Conservation (phyloP, 2,329 filamentous ascomycete genomes). For the Colletotrichum sp. region DNA sequence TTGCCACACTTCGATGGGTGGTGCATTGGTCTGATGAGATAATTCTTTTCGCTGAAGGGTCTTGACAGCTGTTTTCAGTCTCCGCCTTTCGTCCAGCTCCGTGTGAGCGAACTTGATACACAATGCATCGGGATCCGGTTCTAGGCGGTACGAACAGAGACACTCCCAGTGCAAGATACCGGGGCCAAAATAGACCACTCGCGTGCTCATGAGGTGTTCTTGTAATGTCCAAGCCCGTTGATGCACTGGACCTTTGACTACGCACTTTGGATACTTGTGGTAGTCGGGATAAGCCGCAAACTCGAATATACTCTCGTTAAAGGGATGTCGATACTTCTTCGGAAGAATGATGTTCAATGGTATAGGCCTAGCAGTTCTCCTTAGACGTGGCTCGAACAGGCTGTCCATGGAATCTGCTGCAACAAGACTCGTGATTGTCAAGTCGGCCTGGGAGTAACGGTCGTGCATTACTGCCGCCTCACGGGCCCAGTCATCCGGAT, state of each 20-base stretch:
- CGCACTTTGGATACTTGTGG: no score
- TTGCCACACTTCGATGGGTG: neutral
- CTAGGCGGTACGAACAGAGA: neutral
- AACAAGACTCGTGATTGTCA: neutral
- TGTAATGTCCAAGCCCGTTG: neutral
- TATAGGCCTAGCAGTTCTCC: neutral
- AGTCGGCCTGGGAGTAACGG: neutral
- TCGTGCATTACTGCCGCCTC: neutral
- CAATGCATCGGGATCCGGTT: neutral
- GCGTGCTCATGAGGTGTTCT: neutral
- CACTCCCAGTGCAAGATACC: neutral
- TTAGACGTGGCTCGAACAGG: neutral
- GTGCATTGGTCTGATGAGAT: rapidly evolving
- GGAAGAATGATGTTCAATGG: neutral
- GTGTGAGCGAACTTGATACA: no score
- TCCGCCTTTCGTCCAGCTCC: no score
- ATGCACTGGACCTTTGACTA: neutral
- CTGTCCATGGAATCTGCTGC: neutral
- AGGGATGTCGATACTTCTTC: neutral
- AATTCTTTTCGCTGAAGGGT: neutral
- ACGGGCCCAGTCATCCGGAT: neutral
- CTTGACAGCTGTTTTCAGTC: neutral
- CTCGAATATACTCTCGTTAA: rapidly evolving
- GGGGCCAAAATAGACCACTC: neutral
- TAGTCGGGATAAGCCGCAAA: neutral